A percentile compares a stretch with the other conserved stretches of the same genome.
phyloP scores from a whole-genome alignment of 2,329 filamentous ascomycete species.

The Scedosporium apiospermum region DNA sequence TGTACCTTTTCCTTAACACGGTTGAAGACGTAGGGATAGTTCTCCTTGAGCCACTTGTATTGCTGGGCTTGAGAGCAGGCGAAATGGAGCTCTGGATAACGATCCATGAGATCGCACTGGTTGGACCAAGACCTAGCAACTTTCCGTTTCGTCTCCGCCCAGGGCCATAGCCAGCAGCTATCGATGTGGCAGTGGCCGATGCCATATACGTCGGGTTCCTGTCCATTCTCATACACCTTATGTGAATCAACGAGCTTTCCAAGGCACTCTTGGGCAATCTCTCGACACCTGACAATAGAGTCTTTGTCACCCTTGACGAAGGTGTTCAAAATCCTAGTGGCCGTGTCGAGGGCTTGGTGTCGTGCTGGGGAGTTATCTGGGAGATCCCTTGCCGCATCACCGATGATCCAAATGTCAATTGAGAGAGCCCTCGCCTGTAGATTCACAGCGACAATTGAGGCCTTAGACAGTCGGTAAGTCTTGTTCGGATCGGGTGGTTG shows the following conservation, averaged over 20 bases:
- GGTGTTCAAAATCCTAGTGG: constrained; percentile 80
- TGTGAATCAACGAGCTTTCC: constrained; percentile 73
- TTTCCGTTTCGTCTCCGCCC: constrained; percentile 95
- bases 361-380: constrained; percentile 80
- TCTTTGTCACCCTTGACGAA: constrained; percentile 75
- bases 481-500: constrained; percentile 82
- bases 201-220: constrained; percentile 69
- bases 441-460: constrained; percentile 85
- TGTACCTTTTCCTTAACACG: constrained; percentile 87
- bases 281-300: constrained; percentile 68
- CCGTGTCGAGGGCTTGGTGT: constrained; percentile 74
- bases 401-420: constrained; percentile 94
- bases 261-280: constrained; percentile 75
- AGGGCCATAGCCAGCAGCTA: constrained; percentile 97
- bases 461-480: constrained; percentile 65
- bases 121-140: constrained; percentile 93
- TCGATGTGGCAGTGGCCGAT: constrained; percentile 98
- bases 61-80: constrained; percentile 91
- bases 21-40: constrained; percentile 82
- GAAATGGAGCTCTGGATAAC: constrained; percentile 90
- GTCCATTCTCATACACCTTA: constrained; percentile 71
- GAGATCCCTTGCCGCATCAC: constrained; percentile 86
- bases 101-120: constrained; percentile 90
- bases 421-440: constrained; percentile 71
- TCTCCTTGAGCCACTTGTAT: constrained; percentile 90